These are phyloP conservation scores for Cruciata laevipes DNA, from an alignment of 257 asterid species.

Conservation along the genomic window DNA sequence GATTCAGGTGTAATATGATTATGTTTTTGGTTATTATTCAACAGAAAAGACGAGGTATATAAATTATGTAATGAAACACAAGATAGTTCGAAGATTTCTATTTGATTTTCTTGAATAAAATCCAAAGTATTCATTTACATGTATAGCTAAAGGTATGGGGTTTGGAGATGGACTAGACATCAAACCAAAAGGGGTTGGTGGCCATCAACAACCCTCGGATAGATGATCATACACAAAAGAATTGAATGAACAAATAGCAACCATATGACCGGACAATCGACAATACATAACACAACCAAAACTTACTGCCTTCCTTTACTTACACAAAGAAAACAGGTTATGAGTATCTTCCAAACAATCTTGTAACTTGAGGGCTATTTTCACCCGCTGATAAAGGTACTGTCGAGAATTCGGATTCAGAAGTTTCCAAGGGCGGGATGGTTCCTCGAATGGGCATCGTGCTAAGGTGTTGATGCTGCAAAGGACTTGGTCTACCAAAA, in stretches of 20 bases:
- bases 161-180: not conserved
- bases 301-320: slow-evolving; percentile 26
- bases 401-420: slow-evolving; percentile 79
- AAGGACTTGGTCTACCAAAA: slow-evolving; percentile 32
- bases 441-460: slow-evolving; percentile 32
- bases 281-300: slow-evolving; percentile 8
- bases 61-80: not conserved
- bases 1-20: too few species aligned
- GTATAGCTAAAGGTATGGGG: not conserved
- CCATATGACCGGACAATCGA: slow-evolving; percentile 2
- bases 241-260: slow-evolving; percentile 34
- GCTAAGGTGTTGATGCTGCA: slow-evolving; percentile 34
- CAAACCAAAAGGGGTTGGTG: slow-evolving; percentile 32
- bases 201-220: not conserved
- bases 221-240: slow-evolving; percentile 25
- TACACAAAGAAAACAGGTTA: slow-evolving; percentile 23
- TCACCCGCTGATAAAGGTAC: slow-evolving; percentile 78
- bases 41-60: not conserved
- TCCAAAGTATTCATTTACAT: not conserved
- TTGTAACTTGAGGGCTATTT: slow-evolving; percentile 37
- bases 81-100: not conserved
- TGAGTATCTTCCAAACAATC: slow-evolving; percentile 48
- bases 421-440: slow-evolving; percentile 31
- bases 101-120: not conserved
- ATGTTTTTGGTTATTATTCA: too few species aligned